Percentiles rank a stretch among this genome's conserved stretches.
These are phyloP conservation scores for Amylocarpus encephaloides DNA, from an alignment of 2,329 filamentous ascomycete genomes.

Conservation along the genomic window DNA sequence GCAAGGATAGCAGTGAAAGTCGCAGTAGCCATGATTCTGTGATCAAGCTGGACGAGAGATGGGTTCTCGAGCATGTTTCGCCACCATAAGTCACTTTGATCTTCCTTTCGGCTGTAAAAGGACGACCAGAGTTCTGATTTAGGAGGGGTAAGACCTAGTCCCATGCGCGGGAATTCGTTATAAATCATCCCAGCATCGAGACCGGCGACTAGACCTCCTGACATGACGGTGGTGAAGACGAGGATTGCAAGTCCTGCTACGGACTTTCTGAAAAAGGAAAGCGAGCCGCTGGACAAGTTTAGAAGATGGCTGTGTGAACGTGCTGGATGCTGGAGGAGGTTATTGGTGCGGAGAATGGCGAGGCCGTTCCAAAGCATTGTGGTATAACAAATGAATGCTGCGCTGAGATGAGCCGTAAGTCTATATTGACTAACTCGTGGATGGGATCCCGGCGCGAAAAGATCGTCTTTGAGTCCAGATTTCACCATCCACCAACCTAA, in stretches of 20 bases:
- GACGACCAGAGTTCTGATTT: slow-evolving; percentile 74
- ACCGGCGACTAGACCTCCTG: slow-evolving; percentile 86
- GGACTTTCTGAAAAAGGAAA: slow-evolving; percentile 67
- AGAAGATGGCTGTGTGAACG: slow-evolving; percentile 54
- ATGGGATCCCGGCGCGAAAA: slow-evolving; percentile 85
- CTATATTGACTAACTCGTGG: slow-evolving; percentile 94
- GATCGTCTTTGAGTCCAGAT: slow-evolving; percentile 88
- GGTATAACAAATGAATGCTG: slow-evolving; percentile 87
- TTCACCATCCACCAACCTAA: slow-evolving; percentile 99
- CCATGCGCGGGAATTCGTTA: slow-evolving; percentile 98
- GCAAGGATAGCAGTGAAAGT: slow-evolving; percentile 77
- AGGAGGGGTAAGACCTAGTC: slow-evolving; percentile 73
- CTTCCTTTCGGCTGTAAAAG: slow-evolving; percentile 75
- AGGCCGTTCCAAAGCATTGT: slow-evolving; percentile 92
- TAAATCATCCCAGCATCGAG: slow-evolving; percentile 96
- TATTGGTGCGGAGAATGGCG: slow-evolving; percentile 70
- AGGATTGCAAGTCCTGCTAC: slow-evolving; percentile 65
- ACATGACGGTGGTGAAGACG: slow-evolving; percentile 87
- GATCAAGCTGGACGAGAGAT: slow-evolving; percentile 88
- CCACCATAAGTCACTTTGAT: slow-evolving; percentile 85
- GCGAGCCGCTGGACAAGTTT: slow-evolving; percentile 57
- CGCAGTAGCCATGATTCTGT: slow-evolving; percentile 83
- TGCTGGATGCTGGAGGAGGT: slow-evolving; percentile 61
- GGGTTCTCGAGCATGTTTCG: slow-evolving; percentile 98
- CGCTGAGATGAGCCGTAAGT: slow-evolving; percentile 78